Base-by-base conservation (phyloP, 352 stramenopile genomes). In the Pythium guiyangense region DNA sequence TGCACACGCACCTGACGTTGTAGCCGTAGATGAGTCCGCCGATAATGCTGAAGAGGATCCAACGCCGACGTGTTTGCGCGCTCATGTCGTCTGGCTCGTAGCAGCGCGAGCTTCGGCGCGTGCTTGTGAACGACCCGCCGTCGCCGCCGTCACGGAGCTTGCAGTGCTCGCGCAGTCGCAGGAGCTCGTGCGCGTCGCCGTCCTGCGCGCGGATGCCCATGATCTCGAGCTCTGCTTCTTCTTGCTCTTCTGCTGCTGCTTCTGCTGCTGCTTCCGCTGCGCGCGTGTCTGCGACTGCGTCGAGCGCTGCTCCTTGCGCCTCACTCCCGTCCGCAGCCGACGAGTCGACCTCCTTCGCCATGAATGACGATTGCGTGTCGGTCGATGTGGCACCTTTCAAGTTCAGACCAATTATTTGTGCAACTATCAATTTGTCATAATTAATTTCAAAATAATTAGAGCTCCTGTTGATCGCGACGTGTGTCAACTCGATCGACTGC, bases 21-120 rank as follows among this genome's bases (percentile, higher is more conserved):
- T 94, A 92, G 50, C 85, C 85, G 67, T 95, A 95, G 54, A 95
- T 92, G 59, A 95, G 78, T 0, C 85, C 83, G 31, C 83, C 83
- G 40, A 91, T 71, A 63, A 92, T 57, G 57, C 85, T 94, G 53
- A 94, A 94, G 10, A 88, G 56, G 56, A 82, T 73, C 84, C 84
- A 94, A 50, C 70, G 75, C 57, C 63, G 77, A n/a, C 69, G 73
- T 52, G 79, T 57, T 9, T 29, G 37, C 25, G 50, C 57, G 52
- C 50, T 63, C 50, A 63, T 57, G 10, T 50, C 57, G 2, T 63
- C 50, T 2, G 50, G 31, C 11, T 62, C 49, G 57, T 50, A 51
- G 46, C 62, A 72, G 54, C 62, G 55, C n/a, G 26, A 39, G 25
- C 63, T 57, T 25, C 67, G 54, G 25, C 46, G 37, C 15, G 42